These are phyloP conservation scores for Bretschneidera sinensis DNA, from an alignment of 345 rosid genomes.

Conservation along the genomic window DNA sequence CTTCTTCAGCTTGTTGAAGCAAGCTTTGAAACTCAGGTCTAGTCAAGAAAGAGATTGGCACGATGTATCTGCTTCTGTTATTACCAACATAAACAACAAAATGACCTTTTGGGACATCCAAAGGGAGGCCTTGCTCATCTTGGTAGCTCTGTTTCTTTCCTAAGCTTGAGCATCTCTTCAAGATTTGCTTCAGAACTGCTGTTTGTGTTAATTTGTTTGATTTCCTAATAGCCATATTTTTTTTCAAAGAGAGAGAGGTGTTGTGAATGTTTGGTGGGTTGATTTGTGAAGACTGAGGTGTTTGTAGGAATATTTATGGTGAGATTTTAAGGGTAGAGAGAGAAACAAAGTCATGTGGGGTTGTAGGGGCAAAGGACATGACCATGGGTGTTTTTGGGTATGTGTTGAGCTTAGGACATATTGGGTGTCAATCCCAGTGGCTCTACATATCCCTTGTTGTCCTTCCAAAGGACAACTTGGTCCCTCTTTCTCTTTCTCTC, in stretches of 20 bases:
- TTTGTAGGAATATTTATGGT: constrained; percentile 32
- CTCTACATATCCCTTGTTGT: constrained; percentile 21
- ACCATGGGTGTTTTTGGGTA: constrained; percentile 21
- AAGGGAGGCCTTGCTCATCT: constrained; percentile 47
- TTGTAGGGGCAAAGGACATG: constrained; percentile 24
- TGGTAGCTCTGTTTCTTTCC: constrained; percentile 61
- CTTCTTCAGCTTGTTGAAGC: constrained; percentile 77
- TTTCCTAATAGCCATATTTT: constrained; percentile 54
- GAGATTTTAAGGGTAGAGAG: constrained; percentile 11
- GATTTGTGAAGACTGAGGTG: background rate
- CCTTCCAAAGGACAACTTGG: constrained; percentile 26
- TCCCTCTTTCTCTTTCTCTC: constrained; percentile 6
- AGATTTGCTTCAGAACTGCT: constrained; percentile 68
- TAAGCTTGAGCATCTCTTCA: constrained; percentile 71
- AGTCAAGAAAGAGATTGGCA: constrained; percentile 62
- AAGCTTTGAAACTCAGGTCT: constrained; percentile 67
- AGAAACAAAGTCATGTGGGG: constrained; percentile 29
- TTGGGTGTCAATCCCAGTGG: constrained; percentile 25
- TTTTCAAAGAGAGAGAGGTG: background rate
- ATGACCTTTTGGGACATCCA: constrained; percentile 82
- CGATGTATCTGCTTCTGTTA: constrained; percentile 70
- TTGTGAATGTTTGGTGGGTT: background rate
- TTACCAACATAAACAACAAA: constrained; percentile 80
- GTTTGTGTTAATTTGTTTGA: constrained; percentile 53
- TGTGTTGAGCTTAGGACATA: constrained; percentile 24